These are phyloP conservation scores for Lentinula detonsa DNA, from an alignment of 768 basidiomycete species.

Conservation along the genomic window DNA sequence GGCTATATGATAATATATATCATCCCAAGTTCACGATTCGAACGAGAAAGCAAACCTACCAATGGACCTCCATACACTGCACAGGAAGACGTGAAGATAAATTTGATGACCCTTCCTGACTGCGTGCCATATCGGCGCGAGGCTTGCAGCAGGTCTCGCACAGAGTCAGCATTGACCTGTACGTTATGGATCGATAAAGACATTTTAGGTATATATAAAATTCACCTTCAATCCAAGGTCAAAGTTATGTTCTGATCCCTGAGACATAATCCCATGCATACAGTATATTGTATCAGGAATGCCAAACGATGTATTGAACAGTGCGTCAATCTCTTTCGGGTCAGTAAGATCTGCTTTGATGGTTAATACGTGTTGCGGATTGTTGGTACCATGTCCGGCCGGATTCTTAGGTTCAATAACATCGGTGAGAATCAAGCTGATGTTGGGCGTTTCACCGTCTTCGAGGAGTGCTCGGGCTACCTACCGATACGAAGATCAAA, in stretches of 20 bases:
- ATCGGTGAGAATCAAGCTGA: slow-evolving; percentile 46
- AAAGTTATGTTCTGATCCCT: slow-evolving; percentile 55
- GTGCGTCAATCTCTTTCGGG: slow-evolving; percentile 22
- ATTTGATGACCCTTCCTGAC: slow-evolving; percentile 30
- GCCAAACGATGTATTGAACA: slow-evolving; percentile 34
- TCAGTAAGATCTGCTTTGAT: slow-evolving; percentile 38
- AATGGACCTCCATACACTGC: slow-evolving; percentile 56
- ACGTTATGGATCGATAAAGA: neutral
- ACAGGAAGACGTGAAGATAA: slow-evolving; percentile 54
- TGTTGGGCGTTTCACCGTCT: slow-evolving; percentile 27
- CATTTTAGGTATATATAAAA: too few relatives aligned
- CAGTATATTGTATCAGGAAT: slow-evolving; percentile 40
- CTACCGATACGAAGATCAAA: slow-evolving; percentile 14
- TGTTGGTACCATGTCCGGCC: slow-evolving; percentile 1
- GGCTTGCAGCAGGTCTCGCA: slow-evolving; percentile 35
- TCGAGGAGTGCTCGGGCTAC: slow-evolving; percentile 26
- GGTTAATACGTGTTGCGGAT: slow-evolving; percentile 19
- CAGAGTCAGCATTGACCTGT: slow-evolving; percentile 53
- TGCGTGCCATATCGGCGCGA: slow-evolving; percentile 22
- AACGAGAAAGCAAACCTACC: slow-evolving; percentile 16
- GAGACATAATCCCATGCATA: slow-evolving; percentile 58
- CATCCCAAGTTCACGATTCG: neutral
- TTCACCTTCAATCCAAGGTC: slow-evolving; percentile 43
- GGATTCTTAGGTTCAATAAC: slow-evolving; percentile 34
- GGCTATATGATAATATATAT: slow-evolving; percentile 20